phyloP scores from a whole-genome alignment of 139 green algal species.

The Nannochloris sp. region DNA sequence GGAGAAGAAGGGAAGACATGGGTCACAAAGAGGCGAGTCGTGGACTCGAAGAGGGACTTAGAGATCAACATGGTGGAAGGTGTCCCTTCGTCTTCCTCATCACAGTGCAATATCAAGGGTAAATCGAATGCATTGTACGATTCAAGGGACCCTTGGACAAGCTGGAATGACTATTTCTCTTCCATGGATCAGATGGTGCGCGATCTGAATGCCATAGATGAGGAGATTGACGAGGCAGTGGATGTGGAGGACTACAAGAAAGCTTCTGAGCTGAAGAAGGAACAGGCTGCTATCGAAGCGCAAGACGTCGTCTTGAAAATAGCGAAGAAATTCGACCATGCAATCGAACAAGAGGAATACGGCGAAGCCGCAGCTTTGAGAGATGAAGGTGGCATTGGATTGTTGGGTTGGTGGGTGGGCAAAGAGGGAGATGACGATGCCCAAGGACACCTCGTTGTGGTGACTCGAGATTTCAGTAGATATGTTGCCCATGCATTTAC shows the following conservation, averaged over 20 bases:
- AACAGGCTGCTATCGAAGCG: slow-evolving; percentile 13
- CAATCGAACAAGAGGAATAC: slow-evolving; percentile 59
- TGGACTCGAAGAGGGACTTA: too few relatives aligned
- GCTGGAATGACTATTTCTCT: slow-evolving; percentile 7
- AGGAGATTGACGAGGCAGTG: slow-evolving; percentile 18
- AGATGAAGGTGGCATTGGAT: slow-evolving; percentile 38
- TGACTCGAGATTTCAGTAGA: slow-evolving; percentile 39
- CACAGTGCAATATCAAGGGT: too few relatives aligned
- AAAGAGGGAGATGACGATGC: slow-evolving; percentile 44
- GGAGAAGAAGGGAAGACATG: too few relatives aligned
- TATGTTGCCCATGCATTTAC: slow-evolving; percentile 46
- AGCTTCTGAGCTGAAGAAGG: slow-evolving; percentile 15
- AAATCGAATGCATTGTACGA: too few relatives aligned
- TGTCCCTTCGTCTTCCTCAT: too few relatives aligned
- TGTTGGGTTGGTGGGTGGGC: slow-evolving; percentile 72
- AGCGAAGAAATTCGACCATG: slow-evolving; percentile 29
- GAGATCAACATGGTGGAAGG: too few relatives aligned
- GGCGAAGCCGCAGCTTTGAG: slow-evolving; percentile 46
- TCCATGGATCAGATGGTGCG: slow-evolving; percentile 6
- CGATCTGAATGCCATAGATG: slow-evolving; percentile 11
- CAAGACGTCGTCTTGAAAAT: slow-evolving; percentile 21
- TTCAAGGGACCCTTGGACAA: background rate
- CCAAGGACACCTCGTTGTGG: slow-evolving; percentile 59
- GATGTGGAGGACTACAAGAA: slow-evolving; percentile 18
- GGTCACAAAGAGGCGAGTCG: too few relatives aligned